A percentile compares a stretch with the other conserved stretches of the same genome.
These are phyloP conservation scores for Coemansia furcata DNA, from an alignment of 192 early-diverging fungal genomes.

Conservation along the genomic window DNA sequence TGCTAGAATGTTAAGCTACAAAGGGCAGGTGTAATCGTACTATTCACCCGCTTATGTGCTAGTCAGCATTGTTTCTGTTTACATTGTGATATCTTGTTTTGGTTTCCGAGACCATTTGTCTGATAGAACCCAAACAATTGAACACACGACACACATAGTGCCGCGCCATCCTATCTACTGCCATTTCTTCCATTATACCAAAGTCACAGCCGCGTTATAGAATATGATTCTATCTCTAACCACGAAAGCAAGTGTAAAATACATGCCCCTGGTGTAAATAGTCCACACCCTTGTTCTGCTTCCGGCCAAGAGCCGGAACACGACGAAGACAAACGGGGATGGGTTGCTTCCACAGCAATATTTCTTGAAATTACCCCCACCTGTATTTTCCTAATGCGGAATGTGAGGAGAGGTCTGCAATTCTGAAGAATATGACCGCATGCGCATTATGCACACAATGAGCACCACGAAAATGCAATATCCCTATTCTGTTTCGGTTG, in stretches of 20 bases:
- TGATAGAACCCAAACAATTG: background rate
- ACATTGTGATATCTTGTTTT: background rate
- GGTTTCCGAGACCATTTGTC: background rate
- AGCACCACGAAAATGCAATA: background rate
- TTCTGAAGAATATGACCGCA: constrained; percentile 6
- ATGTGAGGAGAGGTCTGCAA: constrained; percentile 2
- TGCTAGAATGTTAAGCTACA: background rate
- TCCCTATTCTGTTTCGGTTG: constrained; percentile 6
- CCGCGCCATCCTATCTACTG: constrained; percentile 1
- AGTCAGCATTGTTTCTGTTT: background rate
- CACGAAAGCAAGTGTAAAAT: background rate
- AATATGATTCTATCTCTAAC: background rate
- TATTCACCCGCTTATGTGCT: background rate
- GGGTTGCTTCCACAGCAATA: background rate
- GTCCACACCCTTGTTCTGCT: background rate
- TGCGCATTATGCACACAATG: constrained; percentile 1
- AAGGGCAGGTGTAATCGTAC: background rate
- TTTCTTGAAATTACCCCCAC: background rate
- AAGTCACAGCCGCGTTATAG: background rate
- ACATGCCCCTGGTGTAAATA: background rate
- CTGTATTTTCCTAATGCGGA: constrained; percentile 4
- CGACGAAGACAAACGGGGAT: background rate
- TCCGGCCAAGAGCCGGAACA: background rate
- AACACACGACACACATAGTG: background rate
- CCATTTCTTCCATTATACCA: background rate